Conservation (phyloP, 108 stramenopile genomes). For the Discostella stelligeroides region DNA sequence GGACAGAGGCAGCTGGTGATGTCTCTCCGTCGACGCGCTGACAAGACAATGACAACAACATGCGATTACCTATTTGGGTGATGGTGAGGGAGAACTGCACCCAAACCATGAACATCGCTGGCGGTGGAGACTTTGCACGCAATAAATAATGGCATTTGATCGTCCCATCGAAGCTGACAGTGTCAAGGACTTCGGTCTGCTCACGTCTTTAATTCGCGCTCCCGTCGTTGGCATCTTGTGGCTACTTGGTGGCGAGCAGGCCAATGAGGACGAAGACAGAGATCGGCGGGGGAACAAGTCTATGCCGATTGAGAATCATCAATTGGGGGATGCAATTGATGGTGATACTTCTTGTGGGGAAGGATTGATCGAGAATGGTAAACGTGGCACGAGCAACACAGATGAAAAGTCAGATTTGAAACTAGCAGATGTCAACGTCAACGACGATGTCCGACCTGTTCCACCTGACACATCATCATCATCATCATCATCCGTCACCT, state of each 20-base stretch:
- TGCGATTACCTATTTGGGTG: too few species aligned
- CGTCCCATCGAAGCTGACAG: slow-evolving; percentile 72
- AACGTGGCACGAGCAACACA: not conserved
- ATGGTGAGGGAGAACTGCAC: too few species aligned
- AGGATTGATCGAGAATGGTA: not conserved
- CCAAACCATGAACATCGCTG: too few species aligned
- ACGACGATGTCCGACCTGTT: not conserved
- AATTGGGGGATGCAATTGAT: slow-evolving; percentile 11
- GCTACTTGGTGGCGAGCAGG: slow-evolving; percentile 61
- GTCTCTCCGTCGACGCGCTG: too few species aligned
- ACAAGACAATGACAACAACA: too few species aligned
- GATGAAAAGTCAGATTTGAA: not conserved
- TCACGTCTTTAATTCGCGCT: slow-evolving; percentile 66
- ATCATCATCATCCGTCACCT: not conserved
- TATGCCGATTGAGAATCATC: slow-evolving; percentile 6
- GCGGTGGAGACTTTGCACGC: not conserved
- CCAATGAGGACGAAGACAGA: slow-evolving; percentile 23
- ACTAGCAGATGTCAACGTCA: not conserved
- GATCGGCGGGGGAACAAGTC: slow-evolving; percentile 5
- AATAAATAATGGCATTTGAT: slow-evolving; percentile 74
- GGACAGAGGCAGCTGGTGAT: too few species aligned
- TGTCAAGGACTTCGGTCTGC: slow-evolving; percentile 65
- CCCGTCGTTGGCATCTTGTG: slow-evolving; percentile 60
- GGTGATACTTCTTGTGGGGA: not conserved
- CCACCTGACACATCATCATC: not conserved